phyloP scores from a whole-genome alignment of 805 yeast genomes.

The Kluyveromyces aestuarii region DNA sequence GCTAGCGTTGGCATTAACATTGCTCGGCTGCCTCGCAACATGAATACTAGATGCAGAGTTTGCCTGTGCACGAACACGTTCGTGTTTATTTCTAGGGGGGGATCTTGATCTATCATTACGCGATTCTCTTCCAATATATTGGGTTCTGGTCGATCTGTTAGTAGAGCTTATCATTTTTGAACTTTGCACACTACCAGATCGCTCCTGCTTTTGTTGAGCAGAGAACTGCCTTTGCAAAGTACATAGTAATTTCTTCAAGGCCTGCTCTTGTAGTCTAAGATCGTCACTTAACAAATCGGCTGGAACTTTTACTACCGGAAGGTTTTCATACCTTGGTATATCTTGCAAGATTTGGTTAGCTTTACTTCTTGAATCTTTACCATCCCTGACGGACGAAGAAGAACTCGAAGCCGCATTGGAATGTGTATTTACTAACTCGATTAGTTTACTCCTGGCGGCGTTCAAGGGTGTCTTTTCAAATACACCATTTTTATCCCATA shows the following conservation, averaged over 20 bases:
- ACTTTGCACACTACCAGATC: not conserved
- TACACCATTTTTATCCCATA: conserved; percentile 84
- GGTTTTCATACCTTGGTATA: conserved; percentile 11
- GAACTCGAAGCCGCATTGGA: not conserved
- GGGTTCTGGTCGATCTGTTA: conserved; percentile 10
- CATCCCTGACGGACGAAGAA: conserved; percentile 32
- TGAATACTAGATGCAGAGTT: conserved; percentile 1
- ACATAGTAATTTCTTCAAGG: conserved; percentile 33
- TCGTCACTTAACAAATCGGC: conserved; percentile 17
- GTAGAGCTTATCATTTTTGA: not conserved
- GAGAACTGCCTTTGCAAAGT: conserved; percentile 25
- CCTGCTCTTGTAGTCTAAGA: conserved; percentile 32
- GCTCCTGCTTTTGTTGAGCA: conserved; percentile 4
- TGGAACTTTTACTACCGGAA: conserved; percentile 18
- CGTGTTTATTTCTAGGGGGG: conserved; percentile 26
- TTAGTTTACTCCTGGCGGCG: conserved; percentile 42
- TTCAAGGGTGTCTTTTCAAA: conserved; percentile 52
- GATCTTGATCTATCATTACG: conserved; percentile 47
- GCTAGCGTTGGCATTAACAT: conserved; percentile 6
- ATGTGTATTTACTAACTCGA: not conserved
- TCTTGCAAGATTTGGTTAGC: conserved; percentile 37
- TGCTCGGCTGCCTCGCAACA: conserved; percentile 5
- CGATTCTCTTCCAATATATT: conserved; percentile 30
- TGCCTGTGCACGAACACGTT: not conserved
- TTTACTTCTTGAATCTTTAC: conserved; percentile 61